These are phyloP conservation scores for Talaromyces wortmannii DNA, from an alignment of 495 filamentous ascomycete species.

Conservation along the genomic window DNA sequence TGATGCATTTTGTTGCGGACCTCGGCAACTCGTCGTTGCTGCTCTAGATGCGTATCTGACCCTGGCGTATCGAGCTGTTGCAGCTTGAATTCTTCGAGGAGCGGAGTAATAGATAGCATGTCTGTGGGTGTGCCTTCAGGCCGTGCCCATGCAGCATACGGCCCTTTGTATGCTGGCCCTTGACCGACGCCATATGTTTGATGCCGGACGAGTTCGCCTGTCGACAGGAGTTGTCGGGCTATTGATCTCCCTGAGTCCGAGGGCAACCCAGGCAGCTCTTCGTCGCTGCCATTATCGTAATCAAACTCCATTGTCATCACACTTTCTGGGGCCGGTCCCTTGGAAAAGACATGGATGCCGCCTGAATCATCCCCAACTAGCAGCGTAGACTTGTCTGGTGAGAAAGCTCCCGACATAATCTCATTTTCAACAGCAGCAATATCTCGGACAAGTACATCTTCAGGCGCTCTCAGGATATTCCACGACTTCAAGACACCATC, in stretches of 20 bases:
- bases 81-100: slow-evolving; percentile 13
- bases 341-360: slow-evolving; percentile 59
- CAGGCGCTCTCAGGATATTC: slow-evolving; percentile 59
- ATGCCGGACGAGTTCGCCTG: slow-evolving; percentile 31
- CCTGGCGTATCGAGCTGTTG: slow-evolving; percentile 23
- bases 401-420: slow-evolving; percentile 61
- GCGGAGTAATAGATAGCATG: slow-evolving; percentile 9
- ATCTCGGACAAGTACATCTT: slow-evolving; percentile 58
- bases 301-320: slow-evolving; percentile 7
- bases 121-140: slow-evolving; percentile 9
- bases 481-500: slow-evolving; percentile 84
- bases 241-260: slow-evolving; percentile 17
- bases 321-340: slow-evolving; percentile 20
- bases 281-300: slow-evolving; percentile 15
- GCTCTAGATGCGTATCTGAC: slow-evolving; percentile 11
- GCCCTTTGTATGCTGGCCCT: slow-evolving; percentile 37
- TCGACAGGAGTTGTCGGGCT: slow-evolving; percentile 21
- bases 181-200: slow-evolving; percentile 36
- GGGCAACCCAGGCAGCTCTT: slow-evolving; percentile 1
- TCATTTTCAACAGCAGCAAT: slow-evolving; percentile 39
- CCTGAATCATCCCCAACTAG: slow-evolving; percentile 73
- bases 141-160: slow-evolving; percentile 38
- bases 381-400: slow-evolving; percentile 61
- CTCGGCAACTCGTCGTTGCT: slow-evolving; percentile 14
- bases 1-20: slow-evolving; percentile 18